phyloP scores from a whole-genome alignment of 495 filamentous ascomycete genomes.

The Xylaria telfairii region DNA sequence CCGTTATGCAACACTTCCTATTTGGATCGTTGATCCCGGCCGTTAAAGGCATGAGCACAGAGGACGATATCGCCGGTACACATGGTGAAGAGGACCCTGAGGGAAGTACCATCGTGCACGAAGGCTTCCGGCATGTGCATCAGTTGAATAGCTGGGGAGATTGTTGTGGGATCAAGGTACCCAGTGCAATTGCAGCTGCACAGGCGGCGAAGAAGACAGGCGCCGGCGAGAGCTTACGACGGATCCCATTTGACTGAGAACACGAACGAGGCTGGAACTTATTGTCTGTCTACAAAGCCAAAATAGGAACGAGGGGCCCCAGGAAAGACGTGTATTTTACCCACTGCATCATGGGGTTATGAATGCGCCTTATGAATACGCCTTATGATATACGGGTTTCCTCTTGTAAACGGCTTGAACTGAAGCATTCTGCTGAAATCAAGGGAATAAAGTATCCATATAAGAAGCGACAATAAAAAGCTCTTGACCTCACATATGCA shows the following conservation, averaged over 20 bases:
- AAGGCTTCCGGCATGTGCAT: slow-evolving; percentile 72
- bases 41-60: slow-evolving; percentile 76
- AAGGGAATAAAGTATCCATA: neutral
- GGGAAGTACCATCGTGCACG: slow-evolving; percentile 62
- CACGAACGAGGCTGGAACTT: neutral
- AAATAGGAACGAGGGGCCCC: neutral
- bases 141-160: slow-evolving; percentile 81
- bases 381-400: neutral
- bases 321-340: neutral
- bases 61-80: slow-evolving; percentile 49
- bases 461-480: neutral
- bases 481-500: neutral
- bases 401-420: neutral
- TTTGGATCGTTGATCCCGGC: slow-evolving; percentile 87
- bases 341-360: neutral
- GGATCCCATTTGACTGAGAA: slow-evolving; percentile 86
- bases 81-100: slow-evolving; percentile 57
- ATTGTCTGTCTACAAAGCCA: neutral
- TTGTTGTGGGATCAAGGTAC: slow-evolving; percentile 98
- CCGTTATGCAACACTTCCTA: slow-evolving; percentile 97
- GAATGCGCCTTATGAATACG: neutral
- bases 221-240: slow-evolving; percentile 66
- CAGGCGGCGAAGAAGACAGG: slow-evolving; percentile 82
- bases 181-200: slow-evolving; percentile 86
- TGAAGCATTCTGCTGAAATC: neutral